Conservation (phyloP, 2,329 filamentous ascomycete species). For the Verticillium klebahnii region DNA sequence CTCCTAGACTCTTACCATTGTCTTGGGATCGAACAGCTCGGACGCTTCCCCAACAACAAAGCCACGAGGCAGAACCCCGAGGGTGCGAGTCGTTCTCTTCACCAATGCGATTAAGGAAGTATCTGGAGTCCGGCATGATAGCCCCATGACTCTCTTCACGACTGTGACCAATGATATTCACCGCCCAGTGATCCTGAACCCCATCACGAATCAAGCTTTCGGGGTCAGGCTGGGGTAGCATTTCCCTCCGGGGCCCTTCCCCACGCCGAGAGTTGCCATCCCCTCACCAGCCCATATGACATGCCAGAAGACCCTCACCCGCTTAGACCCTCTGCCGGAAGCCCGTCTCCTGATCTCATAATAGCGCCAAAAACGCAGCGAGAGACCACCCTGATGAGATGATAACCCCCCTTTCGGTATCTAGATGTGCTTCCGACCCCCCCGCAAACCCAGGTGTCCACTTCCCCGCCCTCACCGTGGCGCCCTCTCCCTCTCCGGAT, state of each 20-base stretch:
- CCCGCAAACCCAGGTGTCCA: neutral
- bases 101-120: neutral
- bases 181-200: neutral
- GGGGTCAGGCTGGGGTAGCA: neutral
- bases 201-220: neutral
- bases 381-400: neutral
- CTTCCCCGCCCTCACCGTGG: neutral
- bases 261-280: neutral
- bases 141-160: neutral
- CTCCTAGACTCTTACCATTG: neutral
- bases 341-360: neutral
- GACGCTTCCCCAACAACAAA: neutral
- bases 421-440: neutral
- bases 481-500: neutral
- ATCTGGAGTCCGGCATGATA: neutral
- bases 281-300: neutral
- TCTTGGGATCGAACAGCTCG: neutral
- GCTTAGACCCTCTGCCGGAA: neutral
- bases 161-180: neutral
- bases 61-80: neutral
- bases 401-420: neutral
- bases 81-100: neutral
- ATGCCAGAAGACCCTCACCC: neutral
- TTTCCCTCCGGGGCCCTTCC: neutral
- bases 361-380: neutral